Conservation (phyloP, 2,329 filamentous ascomycete genomes). For the Diaporthe sp. region DNA sequence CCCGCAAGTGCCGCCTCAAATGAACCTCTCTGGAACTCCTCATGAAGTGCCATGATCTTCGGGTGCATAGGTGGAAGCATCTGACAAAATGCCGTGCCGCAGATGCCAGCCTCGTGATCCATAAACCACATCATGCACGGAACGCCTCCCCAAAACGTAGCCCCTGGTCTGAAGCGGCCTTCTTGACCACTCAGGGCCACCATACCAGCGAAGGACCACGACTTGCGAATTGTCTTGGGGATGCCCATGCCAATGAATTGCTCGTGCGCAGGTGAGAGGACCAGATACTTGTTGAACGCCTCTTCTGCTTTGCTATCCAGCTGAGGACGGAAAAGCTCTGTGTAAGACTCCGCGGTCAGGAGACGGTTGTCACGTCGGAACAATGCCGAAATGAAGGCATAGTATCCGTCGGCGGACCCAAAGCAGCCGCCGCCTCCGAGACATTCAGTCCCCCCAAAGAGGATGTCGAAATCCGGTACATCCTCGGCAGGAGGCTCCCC, state of each 20-base stretch:
- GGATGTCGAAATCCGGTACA: conserved; percentile 42
- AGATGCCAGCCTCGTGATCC: conserved; percentile 46
- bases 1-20: not conserved
- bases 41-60: conserved; percentile 43
- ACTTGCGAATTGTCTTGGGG: conserved; percentile 44
- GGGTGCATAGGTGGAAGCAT: conserved; percentile 46
- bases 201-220: conserved; percentile 47
- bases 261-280: conserved; percentile 38
- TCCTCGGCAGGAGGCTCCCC: conserved; percentile 45
- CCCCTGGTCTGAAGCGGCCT: conserved; percentile 43
- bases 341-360: conserved; percentile 43
- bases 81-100: conserved; percentile 46
- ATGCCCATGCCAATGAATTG: conserved; percentile 44
- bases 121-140: conserved; percentile 47
- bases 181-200: conserved; percentile 45
- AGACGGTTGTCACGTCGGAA: conserved; percentile 46
- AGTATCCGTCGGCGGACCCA: conserved; percentile 44
- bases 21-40: conserved; percentile 44
- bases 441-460: conserved; percentile 44
- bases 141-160: conserved; percentile 46
- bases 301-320: conserved; percentile 46
- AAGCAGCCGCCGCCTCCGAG: conserved; percentile 46
- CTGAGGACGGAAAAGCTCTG: conserved; percentile 48
- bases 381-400: conserved; percentile 47
- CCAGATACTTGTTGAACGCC: conserved; percentile 46